phyloP scores from a whole-genome alignment of 2,329 filamentous ascomycete genomes.

The Trichoderma polysporum region DNA sequence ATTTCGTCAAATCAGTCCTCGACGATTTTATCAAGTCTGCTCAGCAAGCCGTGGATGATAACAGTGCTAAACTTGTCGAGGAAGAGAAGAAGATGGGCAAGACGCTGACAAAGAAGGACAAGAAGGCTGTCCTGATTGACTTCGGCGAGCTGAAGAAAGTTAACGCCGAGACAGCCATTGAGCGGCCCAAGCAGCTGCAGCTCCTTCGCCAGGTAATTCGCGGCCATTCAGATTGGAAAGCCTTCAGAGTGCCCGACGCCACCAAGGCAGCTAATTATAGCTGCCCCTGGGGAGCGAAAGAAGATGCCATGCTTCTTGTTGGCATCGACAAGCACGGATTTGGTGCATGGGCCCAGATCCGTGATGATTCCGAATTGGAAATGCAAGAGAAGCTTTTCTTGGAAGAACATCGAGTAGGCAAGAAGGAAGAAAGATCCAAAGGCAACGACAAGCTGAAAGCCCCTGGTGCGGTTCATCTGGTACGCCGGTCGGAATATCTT shows the following conservation, averaged over 20 bases:
- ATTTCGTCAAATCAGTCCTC: slow-evolving; percentile 74
- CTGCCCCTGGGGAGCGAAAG: slow-evolving; percentile 86
- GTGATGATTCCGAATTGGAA: slow-evolving; percentile 83
- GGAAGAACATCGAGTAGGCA: slow-evolving; percentile 96
- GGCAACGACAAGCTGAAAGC: slow-evolving; percentile 79
- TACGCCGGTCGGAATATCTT: slow-evolving; percentile 91
- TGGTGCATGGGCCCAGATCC: slow-evolving; percentile 91
- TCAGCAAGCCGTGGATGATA: slow-evolving; percentile 60
- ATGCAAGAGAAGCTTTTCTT: slow-evolving; percentile 91
- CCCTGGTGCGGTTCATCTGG: slow-evolving; percentile 94
- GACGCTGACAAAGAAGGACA: slow-evolving; percentile 89
- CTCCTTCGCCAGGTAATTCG: slow-evolving; percentile 73
- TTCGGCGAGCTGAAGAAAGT: slow-evolving; percentile 91
- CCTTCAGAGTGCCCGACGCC: slow-evolving; percentile 85
- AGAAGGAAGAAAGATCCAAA: slow-evolving; percentile 88
- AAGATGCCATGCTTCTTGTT: slow-evolving; percentile 95
- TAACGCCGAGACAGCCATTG: slow-evolving; percentile 92
- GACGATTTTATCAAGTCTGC: slow-evolving; percentile 67
- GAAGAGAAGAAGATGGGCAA: slow-evolving; percentile 83
- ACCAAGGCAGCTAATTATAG: slow-evolving; percentile 90
- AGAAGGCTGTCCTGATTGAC: slow-evolving; percentile 94
- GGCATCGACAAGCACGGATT: slow-evolving; percentile 93
- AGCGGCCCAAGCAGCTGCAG: slow-evolving; percentile 84
- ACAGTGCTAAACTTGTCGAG: slow-evolving; percentile 70
- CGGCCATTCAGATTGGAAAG: slow-evolving; percentile 67